Conservation (phyloP, 352 stramenopile genomes). For the Blastocystis hominis region DNA sequence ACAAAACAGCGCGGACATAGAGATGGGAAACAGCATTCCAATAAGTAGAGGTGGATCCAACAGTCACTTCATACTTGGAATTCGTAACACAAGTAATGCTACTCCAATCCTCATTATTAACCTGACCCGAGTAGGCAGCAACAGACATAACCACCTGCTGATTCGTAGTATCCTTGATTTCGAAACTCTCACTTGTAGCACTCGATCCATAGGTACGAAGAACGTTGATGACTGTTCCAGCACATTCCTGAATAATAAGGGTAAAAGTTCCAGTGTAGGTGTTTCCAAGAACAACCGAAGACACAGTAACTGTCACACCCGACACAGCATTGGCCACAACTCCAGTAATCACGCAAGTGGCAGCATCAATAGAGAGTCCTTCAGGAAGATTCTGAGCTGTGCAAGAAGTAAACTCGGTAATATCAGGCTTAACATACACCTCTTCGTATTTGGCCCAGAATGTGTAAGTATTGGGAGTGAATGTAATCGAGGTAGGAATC, state of each 20-base stretch:
- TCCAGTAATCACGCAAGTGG: slow-evolving; percentile 18
- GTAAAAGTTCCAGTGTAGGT: not conserved
- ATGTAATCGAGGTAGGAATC: not conserved
- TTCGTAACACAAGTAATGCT: not conserved
- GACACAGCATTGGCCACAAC: not conserved
- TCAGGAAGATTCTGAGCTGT: not conserved
- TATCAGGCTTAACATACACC: not conserved
- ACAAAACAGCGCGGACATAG: not conserved
- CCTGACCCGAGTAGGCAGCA: not conserved
- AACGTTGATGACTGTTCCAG: not conserved
- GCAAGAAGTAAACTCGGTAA: not conserved
- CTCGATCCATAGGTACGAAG: not conserved
- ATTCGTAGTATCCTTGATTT: not conserved
- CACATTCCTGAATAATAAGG: not conserved
- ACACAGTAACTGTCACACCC: not conserved
- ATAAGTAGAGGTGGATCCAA: not conserved
- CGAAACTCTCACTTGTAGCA: not conserved
- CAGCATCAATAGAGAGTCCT: not conserved
- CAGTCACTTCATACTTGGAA: not conserved
- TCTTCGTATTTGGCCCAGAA: not conserved
- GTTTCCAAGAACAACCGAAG: not conserved
- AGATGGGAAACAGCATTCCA: slow-evolving; percentile 1
- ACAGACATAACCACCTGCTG: not conserved
- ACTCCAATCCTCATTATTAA: not conserved
- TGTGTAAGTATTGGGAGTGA: not conserved